phyloP scores from a whole-genome alignment of 306 rosid species.

The Begonia masoniana region DNA sequence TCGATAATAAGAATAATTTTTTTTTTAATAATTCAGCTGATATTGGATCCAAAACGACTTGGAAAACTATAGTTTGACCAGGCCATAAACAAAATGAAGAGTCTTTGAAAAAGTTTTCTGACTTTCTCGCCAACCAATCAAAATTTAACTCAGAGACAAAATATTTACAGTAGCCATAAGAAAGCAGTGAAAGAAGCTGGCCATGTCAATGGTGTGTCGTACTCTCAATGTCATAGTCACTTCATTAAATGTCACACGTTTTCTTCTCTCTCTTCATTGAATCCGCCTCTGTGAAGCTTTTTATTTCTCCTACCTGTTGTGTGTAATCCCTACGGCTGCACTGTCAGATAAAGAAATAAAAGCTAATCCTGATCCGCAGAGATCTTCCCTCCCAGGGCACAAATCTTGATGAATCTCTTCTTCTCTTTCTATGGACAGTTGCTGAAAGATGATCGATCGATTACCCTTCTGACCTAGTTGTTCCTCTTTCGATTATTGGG shows the following conservation, averaged over 20 bases:
- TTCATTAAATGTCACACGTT: constrained; percentile 29
- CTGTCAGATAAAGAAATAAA: background rate
- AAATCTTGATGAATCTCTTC: constrained; percentile 40
- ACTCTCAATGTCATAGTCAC: constrained; percentile 24
- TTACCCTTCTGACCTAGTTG: constrained; percentile 32
- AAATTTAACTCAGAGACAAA: background rate
- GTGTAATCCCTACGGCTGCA: constrained; percentile 14
- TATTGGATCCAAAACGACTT: no score
- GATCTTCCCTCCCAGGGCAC: constrained; percentile 38
- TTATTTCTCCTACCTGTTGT: constrained; percentile 26
- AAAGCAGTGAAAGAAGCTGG: constrained; percentile 11
- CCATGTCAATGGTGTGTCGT: constrained; percentile 25
- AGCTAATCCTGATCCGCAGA: constrained; percentile 32
- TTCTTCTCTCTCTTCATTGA: constrained; percentile 15
- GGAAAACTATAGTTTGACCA: no score
- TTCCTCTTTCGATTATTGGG: constrained; percentile 3
- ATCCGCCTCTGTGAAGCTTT: constrained; percentile 25
- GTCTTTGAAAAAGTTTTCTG: no score
- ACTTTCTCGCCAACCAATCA: constrained; percentile 1
- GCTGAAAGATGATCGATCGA: constrained; percentile 4
- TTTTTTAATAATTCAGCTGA: no score
- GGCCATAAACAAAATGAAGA: background rate
- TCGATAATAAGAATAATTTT: no score
- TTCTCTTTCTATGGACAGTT: constrained; percentile 3
- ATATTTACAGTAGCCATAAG: background rate